Evolutionary conservation across 495 filamentous ascomycete genomes (phyloP).

Genomic region (Aspergillus leporis): DNA sequence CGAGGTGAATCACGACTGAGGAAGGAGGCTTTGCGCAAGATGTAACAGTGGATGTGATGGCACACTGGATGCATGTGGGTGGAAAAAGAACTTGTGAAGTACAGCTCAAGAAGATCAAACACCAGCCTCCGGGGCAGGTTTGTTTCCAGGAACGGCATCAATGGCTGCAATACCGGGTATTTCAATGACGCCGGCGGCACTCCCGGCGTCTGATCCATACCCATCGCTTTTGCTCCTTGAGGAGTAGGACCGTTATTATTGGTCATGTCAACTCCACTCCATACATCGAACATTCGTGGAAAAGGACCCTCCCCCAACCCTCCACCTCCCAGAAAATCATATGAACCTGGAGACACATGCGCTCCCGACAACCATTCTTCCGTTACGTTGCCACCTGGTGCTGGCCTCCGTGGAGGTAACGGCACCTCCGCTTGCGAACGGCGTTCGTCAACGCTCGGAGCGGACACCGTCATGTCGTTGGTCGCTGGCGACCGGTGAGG

Average conservation of each 20-base stretch:
- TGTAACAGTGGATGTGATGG: slow-evolving; percentile 88
- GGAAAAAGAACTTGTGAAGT: slow-evolving; percentile 83
- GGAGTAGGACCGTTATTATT: slow-evolving; percentile 23
- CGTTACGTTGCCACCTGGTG: slow-evolving; percentile 26
- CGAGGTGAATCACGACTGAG: slow-evolving; percentile 76
- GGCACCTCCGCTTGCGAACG: slow-evolving; percentile 26
- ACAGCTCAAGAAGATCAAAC: slow-evolving; percentile 83
- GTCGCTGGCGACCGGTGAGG: slow-evolving; percentile 34
- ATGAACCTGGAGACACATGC: slow-evolving; percentile 42
- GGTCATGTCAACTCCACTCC: slow-evolving; percentile 36
- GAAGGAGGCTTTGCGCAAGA: slow-evolving; percentile 88
- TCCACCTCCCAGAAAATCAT: slow-evolving; percentile 31
- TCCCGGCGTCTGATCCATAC: slow-evolving; percentile 18
- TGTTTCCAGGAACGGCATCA: slow-evolving; percentile 72
- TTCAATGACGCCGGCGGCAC: slow-evolving; percentile 47
- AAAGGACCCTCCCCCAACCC: slow-evolving; percentile 33
- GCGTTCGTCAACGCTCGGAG: slow-evolving; percentile 36
- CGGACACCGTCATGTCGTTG: slow-evolving; percentile 37
- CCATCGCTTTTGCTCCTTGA: slow-evolving; percentile 18
- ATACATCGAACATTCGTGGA: slow-evolving; percentile 39
- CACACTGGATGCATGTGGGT: slow-evolving; percentile 86
- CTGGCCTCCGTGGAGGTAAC: slow-evolving; percentile 20
- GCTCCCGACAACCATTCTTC: slow-evolving; percentile 44
- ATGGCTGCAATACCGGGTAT: slow-evolving; percentile 83
- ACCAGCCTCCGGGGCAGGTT: slow-evolving; percentile 76